Percentiles rank a stretch among this genome's conserved stretches.
These are phyloP conservation scores for Eucommia ulmoides DNA, from an alignment of 257 asterid genomes.

Conservation along the genomic window DNA sequence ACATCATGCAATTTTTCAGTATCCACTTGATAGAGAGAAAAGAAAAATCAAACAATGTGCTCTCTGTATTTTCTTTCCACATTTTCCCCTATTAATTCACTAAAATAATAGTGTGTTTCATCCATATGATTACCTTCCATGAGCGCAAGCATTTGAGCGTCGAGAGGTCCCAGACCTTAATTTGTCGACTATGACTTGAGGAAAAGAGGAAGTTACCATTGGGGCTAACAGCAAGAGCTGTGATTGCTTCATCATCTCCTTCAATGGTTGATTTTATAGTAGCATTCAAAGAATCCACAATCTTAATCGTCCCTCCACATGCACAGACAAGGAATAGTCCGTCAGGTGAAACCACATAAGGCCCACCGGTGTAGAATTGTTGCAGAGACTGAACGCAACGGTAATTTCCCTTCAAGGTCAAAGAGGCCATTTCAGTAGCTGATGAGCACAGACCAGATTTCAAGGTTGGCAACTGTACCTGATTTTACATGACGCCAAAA, in stretches of 20 bases:
- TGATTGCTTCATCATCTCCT: slow-evolving; percentile 78
- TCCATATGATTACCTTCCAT: slow-evolving; percentile 58
- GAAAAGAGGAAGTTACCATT: slow-evolving; percentile 56
- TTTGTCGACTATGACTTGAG: slow-evolving; percentile 82
- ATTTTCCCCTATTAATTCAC: not conserved
- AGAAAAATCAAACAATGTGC: too few species aligned
- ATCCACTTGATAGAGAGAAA: not conserved
- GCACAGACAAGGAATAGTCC: slow-evolving; percentile 78
- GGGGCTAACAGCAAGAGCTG: slow-evolving; percentile 70
- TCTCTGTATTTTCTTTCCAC: too few species aligned
- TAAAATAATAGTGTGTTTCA: not conserved
- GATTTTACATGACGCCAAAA: too few species aligned
- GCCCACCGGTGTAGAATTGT: slow-evolving; percentile 89
- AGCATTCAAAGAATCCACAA: slow-evolving; percentile 62
- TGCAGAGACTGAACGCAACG: slow-evolving; percentile 51
- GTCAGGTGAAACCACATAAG: slow-evolving; percentile 71
- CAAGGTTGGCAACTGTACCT: too few species aligned
- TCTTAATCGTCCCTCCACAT: slow-evolving; percentile 56
- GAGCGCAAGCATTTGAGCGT: slow-evolving; percentile 79
- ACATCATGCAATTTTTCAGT: not conserved
- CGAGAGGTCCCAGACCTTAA: slow-evolving; percentile 83
- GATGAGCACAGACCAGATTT: too few species aligned
- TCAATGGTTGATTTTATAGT: slow-evolving; percentile 69
- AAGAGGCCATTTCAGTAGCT: too few species aligned
- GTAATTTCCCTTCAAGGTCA: slow-evolving; percentile 59